Base-by-base conservation (phyloP, 2,329 filamentous ascomycete species). In the Pseudogymnoascus sp. region DNA sequence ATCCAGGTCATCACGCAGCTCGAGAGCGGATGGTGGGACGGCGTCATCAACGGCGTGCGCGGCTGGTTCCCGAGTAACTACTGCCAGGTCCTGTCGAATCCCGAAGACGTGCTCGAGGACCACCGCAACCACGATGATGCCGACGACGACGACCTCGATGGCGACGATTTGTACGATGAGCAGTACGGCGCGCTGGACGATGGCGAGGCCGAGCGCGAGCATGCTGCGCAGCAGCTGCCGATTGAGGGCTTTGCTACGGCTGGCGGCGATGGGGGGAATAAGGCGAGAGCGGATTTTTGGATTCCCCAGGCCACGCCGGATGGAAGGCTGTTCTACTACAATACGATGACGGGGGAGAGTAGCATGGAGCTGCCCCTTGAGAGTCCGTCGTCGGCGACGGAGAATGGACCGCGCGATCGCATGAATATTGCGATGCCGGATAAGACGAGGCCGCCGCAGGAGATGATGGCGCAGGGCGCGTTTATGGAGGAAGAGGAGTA, bases 61-160 rank as follows among this genome's bases (percentile, higher is more conserved):
- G 94, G 94, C 73, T 99, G 94, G 94, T 99, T 99, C 74, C 94
- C 94, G 37, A 97, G 93, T 80, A 99, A 99, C 75, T 99, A 99
- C 78, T 97, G 94, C 78, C 87, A 91, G 67, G 86, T 94, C 66
- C 88, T 97, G 69, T 84, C 86, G 64, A 87, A 86, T 69, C 83
- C 88, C 59, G 88, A 90, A 68, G 89, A 95, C 65, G 79, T 88
- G 31, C 81, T 83, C 42, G 86, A 90, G 61, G 82, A 81, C 60
- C 76, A 79, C 77, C 25, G 76, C 66, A 85, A 90, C 68, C 85
- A 89, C 59, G 79, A 83, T 2, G 84, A 85, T 60, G 84, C 85
- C 33, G 80, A 82, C 52, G 83, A 86, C 12, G 79, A 81, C n/a
- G 87, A 89, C 61, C 84, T 86, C 12, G 86, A 86, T 55, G 85